Percentiles rank a stretch among this genome's conserved stretches.
These are phyloP conservation scores for Amanita exitialis DNA, from an alignment of 768 basidiomycete genomes.

Conservation along the genomic window DNA sequence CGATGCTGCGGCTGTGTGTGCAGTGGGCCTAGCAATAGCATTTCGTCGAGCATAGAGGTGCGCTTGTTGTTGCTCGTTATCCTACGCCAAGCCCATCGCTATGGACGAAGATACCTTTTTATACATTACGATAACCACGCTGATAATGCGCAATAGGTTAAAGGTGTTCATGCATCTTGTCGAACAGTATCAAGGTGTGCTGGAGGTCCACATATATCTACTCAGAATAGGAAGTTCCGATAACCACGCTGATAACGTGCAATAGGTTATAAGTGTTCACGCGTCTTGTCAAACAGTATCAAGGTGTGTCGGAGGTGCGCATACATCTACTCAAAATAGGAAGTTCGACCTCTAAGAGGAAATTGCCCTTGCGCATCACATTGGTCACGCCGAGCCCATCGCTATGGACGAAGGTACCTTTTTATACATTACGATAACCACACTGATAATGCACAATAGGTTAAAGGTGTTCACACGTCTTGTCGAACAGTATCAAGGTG, in stretches of 20 bases:
- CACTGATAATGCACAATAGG: no score
- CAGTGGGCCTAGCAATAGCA: constrained; percentile 38
- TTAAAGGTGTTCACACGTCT: no score
- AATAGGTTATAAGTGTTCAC: constrained; percentile 68
- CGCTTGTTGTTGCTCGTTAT: background rate
- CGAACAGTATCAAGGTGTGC: constrained; percentile 36
- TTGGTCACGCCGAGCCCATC: no score
- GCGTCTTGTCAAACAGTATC: constrained; percentile 65
- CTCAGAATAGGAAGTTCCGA: no score
- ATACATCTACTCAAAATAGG: background rate
- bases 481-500: no score
- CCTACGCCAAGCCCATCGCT: constrained; percentile 16
- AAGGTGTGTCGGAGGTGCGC: constrained; percentile 32
- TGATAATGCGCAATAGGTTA: no score
- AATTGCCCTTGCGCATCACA: no score
- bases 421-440: no score
- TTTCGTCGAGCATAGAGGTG: background rate
- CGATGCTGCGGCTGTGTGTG: constrained; percentile 61
- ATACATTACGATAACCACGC: constrained; percentile 78
- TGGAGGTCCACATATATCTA: no score
- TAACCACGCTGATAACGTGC: constrained; percentile 75
- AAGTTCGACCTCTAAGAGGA: constrained; percentile 4
- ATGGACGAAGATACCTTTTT: constrained; percentile 45
- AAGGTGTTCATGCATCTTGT: constrained; percentile 50
- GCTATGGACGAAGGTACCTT: no score